Evolutionary conservation across 1,139 yeast genomes (phyloP).

Genomic region (Magnusiomyces ingens): DNA sequence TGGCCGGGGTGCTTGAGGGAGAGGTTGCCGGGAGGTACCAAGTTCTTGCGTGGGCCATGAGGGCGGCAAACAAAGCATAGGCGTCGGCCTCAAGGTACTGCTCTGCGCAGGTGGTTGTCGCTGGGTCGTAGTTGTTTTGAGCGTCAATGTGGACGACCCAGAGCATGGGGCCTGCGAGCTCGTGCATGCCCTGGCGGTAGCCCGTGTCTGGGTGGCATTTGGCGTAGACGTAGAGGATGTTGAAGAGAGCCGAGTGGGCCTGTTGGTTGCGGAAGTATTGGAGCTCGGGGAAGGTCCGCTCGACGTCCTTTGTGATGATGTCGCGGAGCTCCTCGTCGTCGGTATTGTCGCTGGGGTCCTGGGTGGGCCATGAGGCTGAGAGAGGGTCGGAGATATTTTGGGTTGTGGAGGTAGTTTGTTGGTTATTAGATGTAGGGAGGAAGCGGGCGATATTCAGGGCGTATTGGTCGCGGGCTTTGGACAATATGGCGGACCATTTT

Average conservation of each 20-base stretch:
- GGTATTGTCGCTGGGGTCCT: slow-evolving; percentile 2
- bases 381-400: neutral
- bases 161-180: slow-evolving; percentile 45
- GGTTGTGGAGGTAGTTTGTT: neutral
- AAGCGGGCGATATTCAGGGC: neutral
- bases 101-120: neutral
- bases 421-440: neutral
- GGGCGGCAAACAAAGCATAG: slow-evolving; percentile 28
- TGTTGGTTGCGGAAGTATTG: slow-evolving; percentile 36
- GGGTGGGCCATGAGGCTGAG: neutral
- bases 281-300: slow-evolving; percentile 55
- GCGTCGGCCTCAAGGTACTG: slow-evolving; percentile 26
- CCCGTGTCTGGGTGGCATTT: slow-evolving; percentile 45
- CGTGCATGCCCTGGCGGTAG: slow-evolving; percentile 61
- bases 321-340: slow-evolving; percentile 25
- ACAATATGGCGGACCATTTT: slow-evolving; percentile 7
- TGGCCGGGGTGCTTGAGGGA: slow-evolving; percentile 23
- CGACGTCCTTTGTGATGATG: slow-evolving; percentile 41
- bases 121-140: neutral
- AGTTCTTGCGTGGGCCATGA: slow-evolving; percentile 29
- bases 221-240: slow-evolving; percentile 47
- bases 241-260: slow-evolving; percentile 36
- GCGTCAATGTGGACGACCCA: slow-evolving; percentile 25
- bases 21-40: slow-evolving; percentile 26
- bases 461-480: neutral